phyloP scores from a whole-genome alignment of 306 rosid species.

The Delonix regia region DNA sequence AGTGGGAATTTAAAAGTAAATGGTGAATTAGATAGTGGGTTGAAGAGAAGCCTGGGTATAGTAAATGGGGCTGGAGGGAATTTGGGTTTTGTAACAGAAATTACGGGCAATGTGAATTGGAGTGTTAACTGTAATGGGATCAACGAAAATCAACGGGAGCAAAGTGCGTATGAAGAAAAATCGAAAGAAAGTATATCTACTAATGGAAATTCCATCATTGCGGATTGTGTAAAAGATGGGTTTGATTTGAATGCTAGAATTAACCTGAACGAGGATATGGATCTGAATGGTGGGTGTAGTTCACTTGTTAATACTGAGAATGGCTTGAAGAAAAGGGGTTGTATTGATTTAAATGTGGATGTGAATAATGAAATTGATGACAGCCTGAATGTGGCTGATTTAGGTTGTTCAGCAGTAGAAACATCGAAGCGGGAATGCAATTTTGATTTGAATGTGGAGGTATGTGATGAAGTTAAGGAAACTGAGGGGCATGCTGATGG shows the following conservation, averaged over 20 bases:
- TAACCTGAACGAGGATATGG: constrained; percentile 55
- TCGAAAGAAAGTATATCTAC: constrained; percentile 40
- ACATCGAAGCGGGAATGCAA: constrained; percentile 51
- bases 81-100: constrained; percentile 28
- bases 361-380: constrained; percentile 60
- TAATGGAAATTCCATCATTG: constrained; percentile 37
- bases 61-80: constrained; percentile 49
- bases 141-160: constrained; percentile 36
- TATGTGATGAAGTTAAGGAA: constrained; percentile 64
- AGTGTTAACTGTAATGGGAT: constrained; percentile 34
- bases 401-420: constrained; percentile 40
- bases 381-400: constrained; percentile 23
- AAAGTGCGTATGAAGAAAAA: constrained; percentile 36
- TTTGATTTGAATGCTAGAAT: constrained; percentile 79
- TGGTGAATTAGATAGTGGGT: constrained; percentile 38
- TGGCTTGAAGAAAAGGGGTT: constrained; percentile 46
- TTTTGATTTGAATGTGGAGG: constrained; percentile 87
- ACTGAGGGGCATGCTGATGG: constrained; percentile 42
- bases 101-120: constrained; percentile 39
- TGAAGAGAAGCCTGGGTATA: constrained; percentile 27
- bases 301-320: constrained; percentile 31
- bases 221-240: constrained; percentile 45
- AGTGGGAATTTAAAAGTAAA: constrained; percentile 38
- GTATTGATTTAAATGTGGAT: constrained; percentile 85
- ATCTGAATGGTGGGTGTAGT: constrained; percentile 52